phyloP scores from a whole-genome alignment of 805 yeast species.

The Saturnispora silvae region DNA sequence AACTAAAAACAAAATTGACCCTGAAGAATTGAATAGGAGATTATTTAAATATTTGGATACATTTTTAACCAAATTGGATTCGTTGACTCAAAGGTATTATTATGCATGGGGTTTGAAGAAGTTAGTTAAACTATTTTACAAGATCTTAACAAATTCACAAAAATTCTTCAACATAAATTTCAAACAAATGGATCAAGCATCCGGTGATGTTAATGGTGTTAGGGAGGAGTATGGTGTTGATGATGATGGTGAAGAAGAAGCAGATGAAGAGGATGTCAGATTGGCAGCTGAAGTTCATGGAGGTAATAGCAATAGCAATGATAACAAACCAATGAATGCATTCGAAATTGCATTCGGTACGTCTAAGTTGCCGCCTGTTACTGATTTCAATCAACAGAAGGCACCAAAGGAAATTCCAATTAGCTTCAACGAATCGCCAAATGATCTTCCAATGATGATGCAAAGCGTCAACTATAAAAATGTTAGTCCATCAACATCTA shows the following conservation, averaged over 20 bases:
- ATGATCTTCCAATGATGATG: not conserved
- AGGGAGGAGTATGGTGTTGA: not conserved
- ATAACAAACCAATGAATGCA: slow-evolving; percentile 17
- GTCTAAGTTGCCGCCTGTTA: slow-evolving; percentile 27
- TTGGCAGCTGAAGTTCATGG: not conserved
- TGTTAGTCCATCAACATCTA: slow-evolving; percentile 1
- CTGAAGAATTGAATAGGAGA: slow-evolving; percentile 24
- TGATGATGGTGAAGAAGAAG: not conserved
- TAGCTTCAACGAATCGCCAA: not conserved
- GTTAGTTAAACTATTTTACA: slow-evolving; percentile 30
- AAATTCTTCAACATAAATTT: slow-evolving; percentile 26
- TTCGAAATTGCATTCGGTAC: slow-evolving; percentile 29
- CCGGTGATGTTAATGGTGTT: not conserved
- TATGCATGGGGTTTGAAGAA: slow-evolving; percentile 37
- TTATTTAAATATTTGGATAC: slow-evolving; percentile 26
- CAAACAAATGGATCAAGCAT: slow-evolving; percentile 16
- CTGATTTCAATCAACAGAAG: slow-evolving; percentile 18
- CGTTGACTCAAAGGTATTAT: slow-evolving; percentile 30
- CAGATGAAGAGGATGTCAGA: not conserved
- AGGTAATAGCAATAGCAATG: not conserved
- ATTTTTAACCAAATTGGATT: slow-evolving; percentile 27
- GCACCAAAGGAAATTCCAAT: slow-evolving; percentile 6
- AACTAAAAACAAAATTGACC: slow-evolving; percentile 25
- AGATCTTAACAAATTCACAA: slow-evolving; percentile 26
- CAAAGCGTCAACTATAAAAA: not conserved